These are phyloP conservation scores for Scalesia atractyloides DNA, from an alignment of 129 eudicot genomes.

Conservation along the genomic window DNA sequence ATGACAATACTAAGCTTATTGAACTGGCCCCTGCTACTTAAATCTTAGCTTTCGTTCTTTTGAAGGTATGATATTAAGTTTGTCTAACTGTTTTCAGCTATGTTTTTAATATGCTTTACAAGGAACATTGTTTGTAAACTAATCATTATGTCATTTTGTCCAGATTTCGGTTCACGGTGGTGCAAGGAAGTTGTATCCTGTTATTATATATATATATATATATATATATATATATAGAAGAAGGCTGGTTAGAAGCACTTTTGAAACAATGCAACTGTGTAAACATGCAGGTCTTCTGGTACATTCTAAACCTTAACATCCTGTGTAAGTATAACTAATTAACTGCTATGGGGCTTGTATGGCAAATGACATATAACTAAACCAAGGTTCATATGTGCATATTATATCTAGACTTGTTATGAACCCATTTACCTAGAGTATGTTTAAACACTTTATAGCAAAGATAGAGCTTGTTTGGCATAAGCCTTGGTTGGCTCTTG, in stretches of 20 bases:
- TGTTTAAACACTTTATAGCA: too few species aligned
- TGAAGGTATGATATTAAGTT: conserved; percentile 1
- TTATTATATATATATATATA: neutral
- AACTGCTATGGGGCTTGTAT: neutral
- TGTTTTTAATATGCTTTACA: neutral
- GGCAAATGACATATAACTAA: neutral
- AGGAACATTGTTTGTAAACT: too few species aligned
- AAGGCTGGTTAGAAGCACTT: neutral
- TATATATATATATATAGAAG: neutral
- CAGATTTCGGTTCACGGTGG: neutral
- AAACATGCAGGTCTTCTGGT: neutral
- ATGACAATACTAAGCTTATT: neutral
- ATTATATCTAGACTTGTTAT: neutral
- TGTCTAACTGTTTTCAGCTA: neutral
- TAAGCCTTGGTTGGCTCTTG: neutral
- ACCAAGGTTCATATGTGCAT: neutral
- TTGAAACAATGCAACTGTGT: neutral
- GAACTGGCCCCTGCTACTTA: neutral
- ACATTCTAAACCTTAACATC: neutral
- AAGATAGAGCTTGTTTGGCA: neutral
- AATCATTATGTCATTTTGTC: neutral
- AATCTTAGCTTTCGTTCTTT: neutral
- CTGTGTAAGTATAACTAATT: neutral
- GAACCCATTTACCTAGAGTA: neutral
- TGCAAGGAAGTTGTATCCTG: neutral